Evolutionary conservation across 306 rosid genomes (phyloP).

Genomic region (Prunus fruticosa): DNA sequence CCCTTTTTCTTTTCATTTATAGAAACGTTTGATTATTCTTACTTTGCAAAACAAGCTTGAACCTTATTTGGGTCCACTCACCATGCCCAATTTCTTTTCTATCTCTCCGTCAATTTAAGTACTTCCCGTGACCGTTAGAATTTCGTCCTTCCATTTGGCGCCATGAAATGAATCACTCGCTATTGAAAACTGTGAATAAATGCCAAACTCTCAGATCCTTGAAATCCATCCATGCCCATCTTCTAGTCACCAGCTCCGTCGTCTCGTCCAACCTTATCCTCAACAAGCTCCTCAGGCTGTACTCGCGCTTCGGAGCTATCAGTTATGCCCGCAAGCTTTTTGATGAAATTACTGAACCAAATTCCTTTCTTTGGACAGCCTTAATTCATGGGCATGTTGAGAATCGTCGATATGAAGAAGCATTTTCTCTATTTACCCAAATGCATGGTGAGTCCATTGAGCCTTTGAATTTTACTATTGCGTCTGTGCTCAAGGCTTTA

Average conservation of each 20-base stretch:
- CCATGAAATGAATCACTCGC: constrained; percentile 6
- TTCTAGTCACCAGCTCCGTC: neutral
- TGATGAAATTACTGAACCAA: constrained; percentile 20
- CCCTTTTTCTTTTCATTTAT: too few species aligned
- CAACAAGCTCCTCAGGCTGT: neutral
- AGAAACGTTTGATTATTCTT: too few species aligned
- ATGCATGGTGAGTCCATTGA: neutral
- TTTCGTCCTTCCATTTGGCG: constrained; percentile 10
- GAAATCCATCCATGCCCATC: neutral
- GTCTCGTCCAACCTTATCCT: constrained; percentile 8
- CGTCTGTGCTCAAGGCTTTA: constrained; percentile 10
- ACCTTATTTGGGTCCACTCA: too few species aligned
- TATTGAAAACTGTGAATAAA: neutral
- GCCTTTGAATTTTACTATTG: constrained; percentile 7
- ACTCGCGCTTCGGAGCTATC: constrained; percentile 3
- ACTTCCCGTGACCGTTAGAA: neutral
- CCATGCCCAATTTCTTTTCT: neutral
- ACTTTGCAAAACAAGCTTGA: too few species aligned
- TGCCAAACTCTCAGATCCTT: constrained; percentile 5
- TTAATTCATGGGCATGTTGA: constrained; percentile 16
- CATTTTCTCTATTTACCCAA: neutral
- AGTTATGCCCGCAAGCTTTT: constrained; percentile 10
- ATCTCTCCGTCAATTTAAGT: neutral
- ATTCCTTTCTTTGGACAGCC: constrained; percentile 14
- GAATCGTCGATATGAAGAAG: neutral